Percentiles rank a stretch among this genome's conserved stretches.
Conservation (phyloP, 2,329 filamentous ascomycete species). For the Ascochyta clinopodiicola region DNA sequence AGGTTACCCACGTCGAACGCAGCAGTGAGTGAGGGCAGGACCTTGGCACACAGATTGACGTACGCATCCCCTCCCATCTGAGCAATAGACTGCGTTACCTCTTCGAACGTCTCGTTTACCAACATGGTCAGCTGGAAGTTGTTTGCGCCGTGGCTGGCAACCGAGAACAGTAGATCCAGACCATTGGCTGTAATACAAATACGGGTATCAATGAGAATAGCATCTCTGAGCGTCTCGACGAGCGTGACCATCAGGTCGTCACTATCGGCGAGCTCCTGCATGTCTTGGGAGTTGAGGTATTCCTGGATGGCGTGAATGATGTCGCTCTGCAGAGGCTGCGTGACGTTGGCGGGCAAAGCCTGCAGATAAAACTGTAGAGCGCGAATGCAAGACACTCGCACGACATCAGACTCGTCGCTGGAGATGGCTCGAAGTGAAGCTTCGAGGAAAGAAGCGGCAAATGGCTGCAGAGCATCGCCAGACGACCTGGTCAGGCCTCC, state of each 20-base stretch:
- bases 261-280: conserved; percentile 82
- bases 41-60: conserved; percentile 79
- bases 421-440: conserved; percentile 77
- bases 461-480: conserved; percentile 58
- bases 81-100: conserved; percentile 74
- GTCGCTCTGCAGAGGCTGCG: conserved; percentile 64
- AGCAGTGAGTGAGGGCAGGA: conserved; percentile 84
- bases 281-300: conserved; percentile 81
- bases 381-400: conserved; percentile 90
- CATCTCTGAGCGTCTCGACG: conserved; percentile 82
- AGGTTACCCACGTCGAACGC: conserved; percentile 88
- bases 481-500: conserved; percentile 77
- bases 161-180: conserved; percentile 82
- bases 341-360: conserved; percentile 58
- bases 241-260: conserved; percentile 92
- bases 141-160: conserved; percentile 84
- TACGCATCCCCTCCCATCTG: conserved; percentile 72
- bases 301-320: conserved; percentile 68
- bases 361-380: conserved; percentile 75
- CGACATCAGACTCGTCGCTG: conserved; percentile 80
- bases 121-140: conserved; percentile 92
- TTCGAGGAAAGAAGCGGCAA: conserved; percentile 71
- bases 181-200: conserved; percentile 79
- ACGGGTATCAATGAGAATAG: conserved; percentile 78
- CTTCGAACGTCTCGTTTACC: conserved; percentile 89